These are phyloP conservation scores for Syzygium aqueum DNA, from an alignment of 345 rosid genomes.

Conservation along the genomic window DNA sequence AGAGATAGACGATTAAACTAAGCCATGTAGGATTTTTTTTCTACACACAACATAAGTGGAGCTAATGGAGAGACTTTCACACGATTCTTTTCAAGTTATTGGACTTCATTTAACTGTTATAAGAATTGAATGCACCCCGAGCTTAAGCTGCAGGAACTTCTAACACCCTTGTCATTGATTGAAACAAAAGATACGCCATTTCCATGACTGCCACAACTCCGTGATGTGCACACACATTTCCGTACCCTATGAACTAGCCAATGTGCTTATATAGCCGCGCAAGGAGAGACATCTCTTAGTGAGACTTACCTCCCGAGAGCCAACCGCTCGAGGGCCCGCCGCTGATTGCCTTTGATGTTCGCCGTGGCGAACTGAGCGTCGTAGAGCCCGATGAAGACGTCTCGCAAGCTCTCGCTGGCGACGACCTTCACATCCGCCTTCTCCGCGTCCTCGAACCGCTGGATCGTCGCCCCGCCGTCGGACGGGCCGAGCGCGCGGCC, in stretches of 20 bases:
- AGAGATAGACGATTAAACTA: not conserved
- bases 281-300: not conserved
- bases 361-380: conserved; percentile 6
- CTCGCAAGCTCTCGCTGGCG: conserved; percentile 12
- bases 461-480: not conserved
- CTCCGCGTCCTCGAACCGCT: conserved; percentile 9
- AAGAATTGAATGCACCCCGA: not conserved
- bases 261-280: not conserved
- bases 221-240: not conserved
- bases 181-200: not conserved
- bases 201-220: not conserved
- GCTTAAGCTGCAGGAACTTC: not conserved
- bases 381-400: conserved; percentile 15
- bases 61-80: not conserved
- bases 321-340: conserved; percentile 11
- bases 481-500: not conserved
- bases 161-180: not conserved
- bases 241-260: not conserved
- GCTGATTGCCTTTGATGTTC: not conserved
- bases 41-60: not conserved
- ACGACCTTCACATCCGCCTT: conserved; percentile 1
- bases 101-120: not conserved
- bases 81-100: not conserved
- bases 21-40: not conserved
- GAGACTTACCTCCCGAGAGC: conserved; percentile 9